These are phyloP conservation scores for Candolleomyces aberdarensis DNA, from an alignment of 768 basidiomycete genomes.

Conservation along the genomic window DNA sequence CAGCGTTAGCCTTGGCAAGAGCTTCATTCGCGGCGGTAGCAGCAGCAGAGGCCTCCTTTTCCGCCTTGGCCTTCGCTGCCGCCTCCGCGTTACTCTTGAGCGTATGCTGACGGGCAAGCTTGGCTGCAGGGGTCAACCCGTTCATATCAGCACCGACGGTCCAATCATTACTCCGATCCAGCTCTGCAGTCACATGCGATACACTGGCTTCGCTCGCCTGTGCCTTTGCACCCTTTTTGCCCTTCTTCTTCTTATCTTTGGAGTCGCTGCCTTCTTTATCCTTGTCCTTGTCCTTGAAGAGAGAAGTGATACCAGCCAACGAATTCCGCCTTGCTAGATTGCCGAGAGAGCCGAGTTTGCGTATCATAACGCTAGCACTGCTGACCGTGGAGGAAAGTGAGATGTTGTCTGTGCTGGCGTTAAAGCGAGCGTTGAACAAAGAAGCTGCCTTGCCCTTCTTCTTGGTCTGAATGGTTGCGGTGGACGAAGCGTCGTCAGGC, in stretches of 20 bases:
- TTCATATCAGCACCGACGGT: slow-evolving; percentile 53
- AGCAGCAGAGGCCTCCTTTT: slow-evolving; percentile 39
- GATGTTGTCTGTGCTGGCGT: slow-evolving; percentile 91
- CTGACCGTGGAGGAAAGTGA: slow-evolving; percentile 93
- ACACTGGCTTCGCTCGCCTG: slow-evolving; percentile 67
- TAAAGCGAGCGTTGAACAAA: slow-evolving; percentile 85
- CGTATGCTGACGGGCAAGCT: slow-evolving; percentile 87
- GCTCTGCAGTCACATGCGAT: slow-evolving; percentile 81
- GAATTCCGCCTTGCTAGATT: slow-evolving; percentile 88
- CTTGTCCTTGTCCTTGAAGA: slow-evolving; percentile 88
- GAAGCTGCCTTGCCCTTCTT: slow-evolving; percentile 70
- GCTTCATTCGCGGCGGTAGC: slow-evolving; percentile 30
- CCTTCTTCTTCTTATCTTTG: slow-evolving; percentile 37
- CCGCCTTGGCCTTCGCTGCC: slow-evolving; percentile 62
- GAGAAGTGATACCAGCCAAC: slow-evolving; percentile 83
- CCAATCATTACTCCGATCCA: slow-evolving; percentile 70
- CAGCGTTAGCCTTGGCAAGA: slow-evolving; percentile 19
- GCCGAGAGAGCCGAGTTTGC: slow-evolving; percentile 90
- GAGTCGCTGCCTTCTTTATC: slow-evolving; percentile 33
- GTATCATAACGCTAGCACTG: slow-evolving; percentile 93
- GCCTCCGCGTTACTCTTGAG: slow-evolving; percentile 84
- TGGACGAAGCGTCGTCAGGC: slow-evolving; percentile 38
- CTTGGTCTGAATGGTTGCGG: slow-evolving; percentile 53
- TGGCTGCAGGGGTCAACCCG: slow-evolving; percentile 87
- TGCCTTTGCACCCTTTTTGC: slow-evolving; percentile 60